Evolutionary conservation across 2,329 filamentous ascomycete genomes (phyloP).

Genomic region (Clonostachys byssicola): DNA sequence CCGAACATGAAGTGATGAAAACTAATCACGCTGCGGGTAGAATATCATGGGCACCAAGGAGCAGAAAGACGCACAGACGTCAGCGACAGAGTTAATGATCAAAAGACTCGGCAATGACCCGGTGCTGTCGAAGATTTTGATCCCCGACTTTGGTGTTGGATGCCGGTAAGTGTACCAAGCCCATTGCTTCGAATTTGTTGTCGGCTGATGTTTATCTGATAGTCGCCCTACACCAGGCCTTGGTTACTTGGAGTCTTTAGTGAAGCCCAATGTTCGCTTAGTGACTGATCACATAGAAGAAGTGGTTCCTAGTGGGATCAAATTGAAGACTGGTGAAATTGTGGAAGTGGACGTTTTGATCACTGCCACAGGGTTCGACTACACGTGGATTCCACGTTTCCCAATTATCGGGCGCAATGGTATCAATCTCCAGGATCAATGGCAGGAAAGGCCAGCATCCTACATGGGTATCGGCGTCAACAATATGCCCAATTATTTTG

Average conservation of each 20-base stretch:
- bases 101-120: conserved; percentile 31
- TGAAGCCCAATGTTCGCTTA: neutral
- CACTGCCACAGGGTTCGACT: conserved; percentile 48
- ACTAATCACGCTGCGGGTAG: too few relatives aligned
- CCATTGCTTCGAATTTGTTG: too few relatives aligned
- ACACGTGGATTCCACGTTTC: conserved; percentile 43
- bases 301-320: neutral
- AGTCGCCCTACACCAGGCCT: neutral
- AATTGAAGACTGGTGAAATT: conserved; percentile 2
- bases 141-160: conserved; percentile 24
- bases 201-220: too few relatives aligned
- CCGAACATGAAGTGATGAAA: too few relatives aligned
- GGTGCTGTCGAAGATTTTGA: conserved; percentile 43
- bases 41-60: too few relatives aligned
- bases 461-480: conserved; percentile 46
- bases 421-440: conserved; percentile 39
- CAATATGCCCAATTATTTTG: conserved; percentile 1
- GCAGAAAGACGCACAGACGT: neutral
- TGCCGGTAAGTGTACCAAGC: neutral
- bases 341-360: conserved; percentile 45
- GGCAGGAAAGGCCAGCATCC: conserved; percentile 32
- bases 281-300: neutral
- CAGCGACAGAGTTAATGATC: conserved; percentile 22
- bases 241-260: neutral
- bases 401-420: conserved; percentile 39